Percentiles rank a stretch among this genome's conserved stretches.
These are phyloP conservation scores for Trypanosoma boissoni DNA, from an alignment of 208 protist species.

Conservation along the genomic window DNA sequence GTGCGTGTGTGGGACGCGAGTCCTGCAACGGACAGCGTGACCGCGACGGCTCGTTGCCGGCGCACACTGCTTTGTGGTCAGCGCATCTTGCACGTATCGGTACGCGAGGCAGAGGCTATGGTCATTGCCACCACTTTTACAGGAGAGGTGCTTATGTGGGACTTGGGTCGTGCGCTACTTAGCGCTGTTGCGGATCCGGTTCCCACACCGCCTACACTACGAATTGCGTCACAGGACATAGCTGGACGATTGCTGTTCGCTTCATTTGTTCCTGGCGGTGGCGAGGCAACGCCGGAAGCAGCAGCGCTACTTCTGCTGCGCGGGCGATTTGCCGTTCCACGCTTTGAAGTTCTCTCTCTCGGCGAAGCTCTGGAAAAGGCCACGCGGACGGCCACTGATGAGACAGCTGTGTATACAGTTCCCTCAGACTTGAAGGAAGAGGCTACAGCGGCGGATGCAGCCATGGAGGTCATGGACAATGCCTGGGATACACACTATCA, in stretches of 20 bases:
- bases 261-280: slow-evolving; percentile 14
- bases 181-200: slow-evolving; percentile 45
- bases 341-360: slow-evolving; percentile 46
- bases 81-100: slow-evolving; percentile 63
- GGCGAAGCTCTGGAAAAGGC: slow-evolving; percentile 8
- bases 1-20: slow-evolving; percentile 75
- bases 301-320: slow-evolving; percentile 53
- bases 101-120: slow-evolving; percentile 28
- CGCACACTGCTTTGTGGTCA: slow-evolving; percentile 79
- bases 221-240: slow-evolving; percentile 40
- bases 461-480: slow-evolving; percentile 26
- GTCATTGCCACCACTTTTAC: slow-evolving; percentile 48
- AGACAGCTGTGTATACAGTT: background rate
- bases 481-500: slow-evolving; percentile 24
- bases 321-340: slow-evolving; percentile 66
- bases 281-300: background rate
- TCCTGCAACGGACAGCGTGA: background rate
- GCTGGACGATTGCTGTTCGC: slow-evolving; percentile 46
- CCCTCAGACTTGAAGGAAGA: no score
- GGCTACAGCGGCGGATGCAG: slow-evolving; percentile 13
- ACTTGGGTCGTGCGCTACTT: slow-evolving; percentile 40
- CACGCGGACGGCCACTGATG: background rate
- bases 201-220: slow-evolving; percentile 49
- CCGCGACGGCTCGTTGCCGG: slow-evolving; percentile 40
- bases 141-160: slow-evolving; percentile 48